Evolutionary conservation across 768 basidiomycete genomes (phyloP), one percentile per base, ranked within the genome.

Genomic region (Tulasnella sp.): DNA sequence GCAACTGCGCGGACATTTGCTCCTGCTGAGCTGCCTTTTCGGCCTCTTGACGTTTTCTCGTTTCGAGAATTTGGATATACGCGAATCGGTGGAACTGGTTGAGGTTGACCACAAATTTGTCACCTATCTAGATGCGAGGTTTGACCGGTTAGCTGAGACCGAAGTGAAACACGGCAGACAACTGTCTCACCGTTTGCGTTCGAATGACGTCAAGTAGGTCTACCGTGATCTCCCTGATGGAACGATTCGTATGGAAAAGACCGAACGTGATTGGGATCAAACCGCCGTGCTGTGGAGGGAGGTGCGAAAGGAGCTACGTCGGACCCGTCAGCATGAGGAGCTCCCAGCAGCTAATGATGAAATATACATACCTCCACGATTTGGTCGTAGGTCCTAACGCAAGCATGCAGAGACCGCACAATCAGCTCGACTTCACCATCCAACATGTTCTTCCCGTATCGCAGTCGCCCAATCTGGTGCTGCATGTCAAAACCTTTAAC

Each of bases 261-360:
- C 92, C 90, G 78, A 97, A 95, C 39, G 90, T 89, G 42, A 98
- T 82, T 32, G 94, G 90, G 26, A 93, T 81, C 17, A 98, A 83
- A 1, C 97, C 96, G 40, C 93, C 92, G 5, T 83, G 83, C 75
- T 93, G 89, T 0, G 89, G 87, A 14, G 91, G 88, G 37, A 91
- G 80, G 67, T 86, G 83, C 1, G 95, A 86, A 35, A 98, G 82
- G n/a, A 98, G 83, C 96, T 98, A 76, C 66, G 69, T 62, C 62
- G 32, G 44, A 16, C 32, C 29, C 32, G 62, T n/a, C 22, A 62
- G 72, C 19, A 26, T 69, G 26, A 71, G 41, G 12, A 78, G 34
- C 17, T 32, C 37, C 8, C 34, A 22, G 40, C 16, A 3, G 26
- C 22, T 17, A 81, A 71, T 72, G 40, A 17, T 17, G 9, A 26